Conservation (phyloP, 2,329 filamentous ascomycete species). For the Nakataea oryzae region DNA sequence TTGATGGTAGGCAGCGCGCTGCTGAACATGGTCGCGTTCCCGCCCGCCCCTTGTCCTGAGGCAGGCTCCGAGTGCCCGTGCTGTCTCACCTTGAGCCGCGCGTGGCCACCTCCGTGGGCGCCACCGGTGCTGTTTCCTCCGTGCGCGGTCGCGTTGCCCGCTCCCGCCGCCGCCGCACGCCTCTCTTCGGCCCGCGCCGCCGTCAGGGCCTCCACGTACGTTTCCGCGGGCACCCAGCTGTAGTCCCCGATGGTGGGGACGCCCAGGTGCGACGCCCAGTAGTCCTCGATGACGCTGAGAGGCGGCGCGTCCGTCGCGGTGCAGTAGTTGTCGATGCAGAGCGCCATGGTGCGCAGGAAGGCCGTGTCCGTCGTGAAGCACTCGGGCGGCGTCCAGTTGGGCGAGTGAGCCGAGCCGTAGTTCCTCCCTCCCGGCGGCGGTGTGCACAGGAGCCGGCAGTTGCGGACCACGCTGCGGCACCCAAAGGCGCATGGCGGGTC, state of each 20-base stretch:
- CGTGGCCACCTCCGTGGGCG: background rate
- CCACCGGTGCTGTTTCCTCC: background rate
- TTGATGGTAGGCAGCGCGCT: slow-evolving; percentile 14
- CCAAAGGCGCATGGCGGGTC: slow-evolving; percentile 23
- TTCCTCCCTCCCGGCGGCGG: slow-evolving; percentile 10
- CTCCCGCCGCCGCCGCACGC: background rate
- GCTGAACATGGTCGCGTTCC: slow-evolving; percentile 3
- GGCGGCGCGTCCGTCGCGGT: slow-evolving; percentile 6
- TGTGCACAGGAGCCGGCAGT: slow-evolving; percentile 18
- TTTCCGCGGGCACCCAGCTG: slow-evolving; percentile 7
- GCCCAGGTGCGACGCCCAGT: slow-evolving; percentile 13
- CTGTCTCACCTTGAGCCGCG: background rate
- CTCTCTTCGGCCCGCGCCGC: slow-evolving; percentile 1
- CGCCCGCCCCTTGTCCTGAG: background rate
- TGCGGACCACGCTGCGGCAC: slow-evolving; percentile 18
- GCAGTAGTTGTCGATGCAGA: slow-evolving; percentile 17
- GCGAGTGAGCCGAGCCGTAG: slow-evolving; percentile 15
- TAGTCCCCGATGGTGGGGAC: slow-evolving; percentile 10
- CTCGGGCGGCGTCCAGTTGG: slow-evolving; percentile 12
- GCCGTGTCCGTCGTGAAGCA: slow-evolving; percentile 15
- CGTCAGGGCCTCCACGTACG: slow-evolving; percentile 8
- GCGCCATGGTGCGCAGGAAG: slow-evolving; percentile 14
- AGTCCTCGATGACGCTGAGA: slow-evolving; percentile 10
- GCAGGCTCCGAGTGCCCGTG: background rate
- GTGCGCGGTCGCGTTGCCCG: background rate